Conservation (phyloP, 139 green algal species). For the Yamagishiella unicocca region DNA sequence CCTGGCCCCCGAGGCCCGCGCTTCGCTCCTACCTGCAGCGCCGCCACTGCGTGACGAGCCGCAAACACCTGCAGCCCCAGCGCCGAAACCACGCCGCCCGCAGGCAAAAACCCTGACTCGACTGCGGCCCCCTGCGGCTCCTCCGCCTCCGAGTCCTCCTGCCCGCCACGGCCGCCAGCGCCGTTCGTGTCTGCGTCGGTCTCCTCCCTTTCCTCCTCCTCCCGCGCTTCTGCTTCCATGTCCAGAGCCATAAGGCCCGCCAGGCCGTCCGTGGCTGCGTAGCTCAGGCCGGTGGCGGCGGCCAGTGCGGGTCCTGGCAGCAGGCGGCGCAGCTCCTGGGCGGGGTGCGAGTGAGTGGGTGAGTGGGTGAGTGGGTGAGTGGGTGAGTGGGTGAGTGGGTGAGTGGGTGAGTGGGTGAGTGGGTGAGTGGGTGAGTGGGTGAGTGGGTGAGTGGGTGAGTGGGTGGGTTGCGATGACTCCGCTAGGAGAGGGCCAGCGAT, state of each 20-base stretch:
- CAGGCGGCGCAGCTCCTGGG: constrained; percentile 8
- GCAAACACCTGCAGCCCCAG: constrained; percentile 27
- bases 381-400: too few species aligned
- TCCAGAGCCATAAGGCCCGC: not conserved
- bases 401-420: too few species aligned
- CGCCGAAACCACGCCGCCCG: not conserved
- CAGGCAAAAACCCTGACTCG: not conserved
- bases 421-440: too few species aligned
- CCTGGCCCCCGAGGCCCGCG: too few species aligned
- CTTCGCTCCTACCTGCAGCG: constrained; percentile 11
- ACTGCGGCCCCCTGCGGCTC: not conserved
- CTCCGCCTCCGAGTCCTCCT: not conserved
- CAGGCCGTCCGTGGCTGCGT: constrained; percentile 28
- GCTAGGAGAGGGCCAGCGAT: too few species aligned
- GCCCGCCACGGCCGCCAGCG: not conserved
- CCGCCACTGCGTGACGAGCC: not conserved
- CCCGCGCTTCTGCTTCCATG: not conserved
- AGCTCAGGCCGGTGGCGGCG: constrained; percentile 10
- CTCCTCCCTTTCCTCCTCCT: not conserved
- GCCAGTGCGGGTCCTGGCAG: not conserved
- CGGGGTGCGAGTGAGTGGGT: too few species aligned
- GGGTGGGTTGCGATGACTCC: too few species aligned
- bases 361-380: too few species aligned
- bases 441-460: too few species aligned
- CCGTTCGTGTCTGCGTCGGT: not conserved